Evolutionary conservation across 2,329 filamentous ascomycete genomes (phyloP).

Genomic region (Fusarium acutatum): DNA sequence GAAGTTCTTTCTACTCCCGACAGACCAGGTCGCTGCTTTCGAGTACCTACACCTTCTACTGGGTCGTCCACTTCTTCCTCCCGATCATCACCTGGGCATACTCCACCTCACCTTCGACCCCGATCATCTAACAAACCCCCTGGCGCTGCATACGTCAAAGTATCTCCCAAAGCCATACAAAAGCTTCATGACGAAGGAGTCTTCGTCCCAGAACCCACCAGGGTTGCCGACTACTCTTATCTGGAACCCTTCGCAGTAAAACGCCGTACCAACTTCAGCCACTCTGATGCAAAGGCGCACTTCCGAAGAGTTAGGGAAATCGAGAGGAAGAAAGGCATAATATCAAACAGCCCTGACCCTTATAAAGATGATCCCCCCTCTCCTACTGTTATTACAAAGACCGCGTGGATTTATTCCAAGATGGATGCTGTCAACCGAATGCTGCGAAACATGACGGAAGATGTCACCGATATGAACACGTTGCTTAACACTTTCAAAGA

Average conservation of each 20-base stretch:
- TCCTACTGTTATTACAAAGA: neutral
- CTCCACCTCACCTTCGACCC: neutral
- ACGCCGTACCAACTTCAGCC: neutral
- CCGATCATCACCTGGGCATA: neutral
- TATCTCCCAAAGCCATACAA: conserved; percentile 19
- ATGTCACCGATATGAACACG: neutral
- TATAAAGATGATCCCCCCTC: neutral
- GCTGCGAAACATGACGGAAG: neutral
- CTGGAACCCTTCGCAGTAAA: neutral
- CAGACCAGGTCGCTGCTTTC: neutral
- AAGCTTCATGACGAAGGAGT: conserved; percentile 9
- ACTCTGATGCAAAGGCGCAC: neutral
- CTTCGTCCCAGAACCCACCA: neutral
- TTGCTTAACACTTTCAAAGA: neutral
- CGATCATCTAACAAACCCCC: conserved; percentile 13
- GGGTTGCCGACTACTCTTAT: conserved; percentile 2
- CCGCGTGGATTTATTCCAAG: conserved; percentile 3
- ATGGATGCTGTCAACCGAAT: conserved; percentile 11
- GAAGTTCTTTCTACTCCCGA: neutral
- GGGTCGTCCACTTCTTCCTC: neutral
- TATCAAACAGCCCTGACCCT: neutral
- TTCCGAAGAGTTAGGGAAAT: neutral
- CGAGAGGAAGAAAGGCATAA: neutral
- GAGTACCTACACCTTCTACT: conserved; percentile 1
- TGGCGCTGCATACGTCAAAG: conserved; percentile 16